phyloP scores from a whole-genome alignment of 176 grass and related monocot species.

The Puccinellia tenuiflora region DNA sequence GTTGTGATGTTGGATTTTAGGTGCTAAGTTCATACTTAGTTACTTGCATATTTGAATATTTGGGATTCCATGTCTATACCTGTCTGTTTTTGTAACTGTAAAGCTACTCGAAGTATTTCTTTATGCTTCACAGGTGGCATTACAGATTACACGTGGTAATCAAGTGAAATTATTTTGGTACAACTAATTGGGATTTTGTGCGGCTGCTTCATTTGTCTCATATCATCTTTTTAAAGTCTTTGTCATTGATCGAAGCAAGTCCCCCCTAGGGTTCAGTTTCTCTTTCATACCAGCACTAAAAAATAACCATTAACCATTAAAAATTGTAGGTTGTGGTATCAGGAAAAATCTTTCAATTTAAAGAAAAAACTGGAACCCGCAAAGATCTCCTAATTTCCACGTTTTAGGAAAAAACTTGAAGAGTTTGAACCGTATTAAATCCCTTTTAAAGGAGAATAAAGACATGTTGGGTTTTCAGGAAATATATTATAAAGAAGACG shows the following conservation, averaged over 20 bases:
- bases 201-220: not conserved
- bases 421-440: not conserved
- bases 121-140: too few relatives aligned
- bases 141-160: not conserved
- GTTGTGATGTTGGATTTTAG: not conserved
- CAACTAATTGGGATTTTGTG: not conserved
- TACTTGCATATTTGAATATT: not conserved
- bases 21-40: not conserved
- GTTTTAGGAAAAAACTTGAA: not conserved
- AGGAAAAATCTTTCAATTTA: not conserved
- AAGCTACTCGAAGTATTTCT: too few relatives aligned
- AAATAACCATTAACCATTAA: not conserved
- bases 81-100: not conserved
- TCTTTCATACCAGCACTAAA: not conserved
- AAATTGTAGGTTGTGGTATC: not conserved
- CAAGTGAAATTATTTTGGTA: not conserved
- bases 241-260: not conserved
- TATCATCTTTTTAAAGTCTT: not conserved
- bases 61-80: not conserved
- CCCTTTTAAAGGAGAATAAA: not conserved
- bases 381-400: not conserved
- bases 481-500: not conserved
- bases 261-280: not conserved
- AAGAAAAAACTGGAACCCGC: not conserved
- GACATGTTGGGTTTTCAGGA: not conserved